phyloP scores from a whole-genome alignment of 177 flowering plant genomes.

The Vitis hybrid region DNA sequence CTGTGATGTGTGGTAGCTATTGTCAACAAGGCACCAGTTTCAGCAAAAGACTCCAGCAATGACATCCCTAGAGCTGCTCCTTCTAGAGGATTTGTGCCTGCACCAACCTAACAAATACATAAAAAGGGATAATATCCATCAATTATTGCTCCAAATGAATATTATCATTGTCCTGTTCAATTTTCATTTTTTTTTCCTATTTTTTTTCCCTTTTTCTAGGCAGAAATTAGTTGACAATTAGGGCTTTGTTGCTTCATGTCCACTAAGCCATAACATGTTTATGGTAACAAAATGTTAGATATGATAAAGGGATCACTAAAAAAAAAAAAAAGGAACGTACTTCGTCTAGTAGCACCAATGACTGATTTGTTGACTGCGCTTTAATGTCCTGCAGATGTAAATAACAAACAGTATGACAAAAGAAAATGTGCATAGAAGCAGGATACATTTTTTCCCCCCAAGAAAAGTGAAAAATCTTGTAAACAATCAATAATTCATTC shows the following conservation, averaged over 20 bases:
- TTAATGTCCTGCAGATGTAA: slow-evolving; percentile 61
- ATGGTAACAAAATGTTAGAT: background rate
- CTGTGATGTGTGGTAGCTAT: slow-evolving; percentile 96
- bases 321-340: slow-evolving; percentile 34
- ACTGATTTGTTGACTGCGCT: slow-evolving; percentile 60
- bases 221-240: background rate
- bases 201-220: background rate
- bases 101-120: slow-evolving; percentile 68
- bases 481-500: no score
- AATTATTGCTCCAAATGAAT: background rate
- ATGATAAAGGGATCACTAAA: no score
- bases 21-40: slow-evolving; percentile 69
- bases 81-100: slow-evolving; percentile 97
- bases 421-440: no score
- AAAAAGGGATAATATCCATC: background rate
- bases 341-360: slow-evolving; percentile 91
- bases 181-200: background rate
- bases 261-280: background rate
- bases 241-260: background rate
- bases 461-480: no score
- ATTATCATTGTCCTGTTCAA: background rate
- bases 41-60: slow-evolving; percentile 83
- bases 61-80: slow-evolving; percentile 98
- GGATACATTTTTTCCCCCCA: no score
- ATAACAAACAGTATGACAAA: background rate